Percentiles rank a stretch among this genome's conserved stretches.
These are phyloP conservation scores for Aspergillus brunneoviolaceus DNA, from an alignment of 2,329 filamentous ascomycete genomes.

Conservation along the genomic window DNA sequence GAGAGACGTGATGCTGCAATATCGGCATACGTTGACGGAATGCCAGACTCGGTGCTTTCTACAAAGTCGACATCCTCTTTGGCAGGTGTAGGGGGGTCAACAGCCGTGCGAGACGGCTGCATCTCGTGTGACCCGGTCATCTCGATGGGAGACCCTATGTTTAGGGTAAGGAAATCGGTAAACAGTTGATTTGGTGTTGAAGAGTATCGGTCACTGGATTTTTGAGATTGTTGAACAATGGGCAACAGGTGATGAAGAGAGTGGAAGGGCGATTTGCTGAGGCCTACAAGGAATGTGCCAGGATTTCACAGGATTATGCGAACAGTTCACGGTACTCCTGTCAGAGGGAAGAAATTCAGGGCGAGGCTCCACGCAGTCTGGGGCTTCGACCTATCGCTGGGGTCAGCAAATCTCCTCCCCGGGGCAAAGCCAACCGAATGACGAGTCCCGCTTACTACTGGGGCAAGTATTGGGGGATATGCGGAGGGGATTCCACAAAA, in stretches of 20 bases:
- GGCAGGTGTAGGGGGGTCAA: slow-evolving; percentile 11
- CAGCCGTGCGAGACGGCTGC: slow-evolving; percentile 20
- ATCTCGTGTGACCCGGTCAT: slow-evolving; percentile 31
- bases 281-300: background rate
- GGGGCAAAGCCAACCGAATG: slow-evolving; percentile 17
- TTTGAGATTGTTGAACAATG: background rate
- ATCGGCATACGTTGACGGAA: slow-evolving; percentile 26
- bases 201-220: background rate
- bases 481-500: slow-evolving; percentile 23
- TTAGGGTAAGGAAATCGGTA: background rate
- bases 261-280: background rate
- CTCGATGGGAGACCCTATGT: background rate
- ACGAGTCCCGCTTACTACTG: slow-evolving; percentile 15
- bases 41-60: slow-evolving; percentile 30
- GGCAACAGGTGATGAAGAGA: background rate
- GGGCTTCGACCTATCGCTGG: slow-evolving; percentile 2
- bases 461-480: slow-evolving; percentile 20
- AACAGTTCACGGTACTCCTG: background rate
- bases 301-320: background rate
- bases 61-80: slow-evolving; percentile 31
- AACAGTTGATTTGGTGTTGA: background rate
- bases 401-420: slow-evolving; percentile 4
- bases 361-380: slow-evolving; percentile 1
- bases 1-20: slow-evolving; percentile 29
- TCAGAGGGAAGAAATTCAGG: background rate